Evolutionary conservation across 1,139 yeast species (phyloP), one percentile per base, ranked within the genome.

Genomic region (Debaryomyces udenii): DNA sequence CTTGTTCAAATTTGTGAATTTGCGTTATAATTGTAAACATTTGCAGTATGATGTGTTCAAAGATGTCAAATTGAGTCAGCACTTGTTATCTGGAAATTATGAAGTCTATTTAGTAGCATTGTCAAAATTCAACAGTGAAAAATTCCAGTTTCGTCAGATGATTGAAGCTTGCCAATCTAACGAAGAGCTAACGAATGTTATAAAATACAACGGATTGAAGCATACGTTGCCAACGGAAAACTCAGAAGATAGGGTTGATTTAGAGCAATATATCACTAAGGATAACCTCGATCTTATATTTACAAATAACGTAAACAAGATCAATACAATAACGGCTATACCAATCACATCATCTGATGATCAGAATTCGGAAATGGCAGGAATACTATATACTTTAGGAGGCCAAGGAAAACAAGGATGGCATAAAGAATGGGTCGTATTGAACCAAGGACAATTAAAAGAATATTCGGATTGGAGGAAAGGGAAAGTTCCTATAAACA

Each of bases 341-440:
- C 42, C 39, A 9, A 31, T 28, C 15, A 18, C 35, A 10, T 23
- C 42, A 14, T 13, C 20, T 10, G 49, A 52, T 13, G 65, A 61
- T 38, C 63, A 59, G 34, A 56, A 52, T 31, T 53, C 66, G 3
- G 74, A 70, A 41, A 68, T 66, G 44, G 61, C 72, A 35, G 91
- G 91, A 0, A 71, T 85, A 16, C 59, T 85, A 11, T 83, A 83
- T 70, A 80, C 87, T 0, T 68, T 81, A 29, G 84, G 88, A 2
- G 90, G 90, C 2, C 81, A 83, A 45, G 86, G 87, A 9, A 86
- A 84, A 51, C 80, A 78, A 24, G 87, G 88, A 2, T 89, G 96
- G 96, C 96, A 89, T 61, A 88, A 88, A 55, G 91, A 86, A 61
- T 87, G 96, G 94, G 88, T 89, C 1, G 89, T 83, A 0, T 67